phyloP scores from a whole-genome alignment of 23 red algal genomes.

The Gracilaria gracilis region DNA sequence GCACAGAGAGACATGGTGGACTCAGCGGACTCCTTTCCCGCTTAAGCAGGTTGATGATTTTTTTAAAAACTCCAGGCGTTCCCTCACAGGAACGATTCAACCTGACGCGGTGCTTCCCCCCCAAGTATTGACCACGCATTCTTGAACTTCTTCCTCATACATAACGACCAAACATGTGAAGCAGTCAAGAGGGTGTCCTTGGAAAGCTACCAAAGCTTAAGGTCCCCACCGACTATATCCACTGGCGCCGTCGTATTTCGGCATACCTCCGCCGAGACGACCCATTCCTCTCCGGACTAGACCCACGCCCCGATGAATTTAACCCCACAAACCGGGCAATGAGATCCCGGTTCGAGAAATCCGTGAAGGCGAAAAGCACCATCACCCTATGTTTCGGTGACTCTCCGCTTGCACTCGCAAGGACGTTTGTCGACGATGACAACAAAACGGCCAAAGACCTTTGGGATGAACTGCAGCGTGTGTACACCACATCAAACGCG shows the following conservation, averaged over 20 bases:
- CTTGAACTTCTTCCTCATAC: too few relatives aligned
- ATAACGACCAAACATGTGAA: too few relatives aligned
- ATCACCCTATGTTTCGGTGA: not conserved
- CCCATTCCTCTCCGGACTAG: not conserved
- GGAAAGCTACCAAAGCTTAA: not conserved
- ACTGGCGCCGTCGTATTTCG: not conserved
- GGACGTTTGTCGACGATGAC: constrained; percentile 33
- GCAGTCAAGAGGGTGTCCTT: not conserved
- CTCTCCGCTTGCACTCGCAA: not conserved
- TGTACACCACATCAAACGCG: constrained; percentile 23
- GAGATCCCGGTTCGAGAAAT: constrained; percentile 6
- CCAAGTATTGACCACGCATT: too few relatives aligned
- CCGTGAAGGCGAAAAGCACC: not conserved
- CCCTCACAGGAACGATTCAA: too few relatives aligned
- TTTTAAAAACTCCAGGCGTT: too few relatives aligned
- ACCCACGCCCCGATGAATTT: not conserved
- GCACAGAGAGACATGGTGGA: too few relatives aligned
- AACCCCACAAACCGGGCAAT: not conserved
- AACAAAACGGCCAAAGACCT: constrained; percentile 36
- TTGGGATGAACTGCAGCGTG: constrained; percentile 6
- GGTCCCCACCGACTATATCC: not conserved
- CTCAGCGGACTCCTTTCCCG: too few relatives aligned
- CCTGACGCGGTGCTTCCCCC: too few relatives aligned
- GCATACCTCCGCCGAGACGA: constrained; percentile 3
- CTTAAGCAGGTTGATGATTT: too few relatives aligned